Evolutionary conservation across 495 filamentous ascomycete genomes (phyloP), one percentile per base, ranked within the genome.

Genomic region (Penicillium verhagenii): DNA sequence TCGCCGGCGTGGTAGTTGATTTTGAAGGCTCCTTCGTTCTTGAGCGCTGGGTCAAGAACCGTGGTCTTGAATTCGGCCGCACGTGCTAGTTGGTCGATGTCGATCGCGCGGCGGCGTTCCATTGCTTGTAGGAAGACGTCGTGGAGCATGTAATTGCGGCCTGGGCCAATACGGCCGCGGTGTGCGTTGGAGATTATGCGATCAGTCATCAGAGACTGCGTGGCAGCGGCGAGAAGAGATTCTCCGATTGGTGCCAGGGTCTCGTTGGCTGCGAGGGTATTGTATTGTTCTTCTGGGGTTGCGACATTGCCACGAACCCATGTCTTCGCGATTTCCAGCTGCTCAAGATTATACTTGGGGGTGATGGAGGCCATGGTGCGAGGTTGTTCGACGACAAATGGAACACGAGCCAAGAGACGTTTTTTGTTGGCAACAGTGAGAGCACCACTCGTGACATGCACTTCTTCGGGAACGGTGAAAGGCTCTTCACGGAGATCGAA

Each of bases 151-250:
- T 81, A 87, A 23, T 76, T 74, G 20, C 81, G 65, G 57, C 83
- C 73, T 38, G 81, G 79, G 50, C 72, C 65, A 59, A 82, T 53
- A 19, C 80, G 64, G 60, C 79, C 77, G 35, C 75, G 74, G 54
- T 84, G 85, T 11, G 69, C 78, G 50, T 76, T 79, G 35, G 75
- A 75, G 31, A 92, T 75, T 35, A 89, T 74, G 31, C 84, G 85
- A 14, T 82, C 78, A 1, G 69, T 66, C 47, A 84, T 68, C 4
- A 95, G 78, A 6, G 75, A 74, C 51, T 83, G 72, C 9, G 87
- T 69, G 0, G 83, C 83, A 42, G 73, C 68, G 28, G 82, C 61
- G 47, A 90, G 71, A 5, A 86, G 53, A 3, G 60, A 62, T 56
- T 79, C 54, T 45, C 73, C 66, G 35, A 86, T 64, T 2, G 50